Percentiles rank a stretch among this genome's conserved stretches.
Evolutionary conservation across 2,329 filamentous ascomycete species (phyloP).

Genomic region (Aureobasidium sp.): DNA sequence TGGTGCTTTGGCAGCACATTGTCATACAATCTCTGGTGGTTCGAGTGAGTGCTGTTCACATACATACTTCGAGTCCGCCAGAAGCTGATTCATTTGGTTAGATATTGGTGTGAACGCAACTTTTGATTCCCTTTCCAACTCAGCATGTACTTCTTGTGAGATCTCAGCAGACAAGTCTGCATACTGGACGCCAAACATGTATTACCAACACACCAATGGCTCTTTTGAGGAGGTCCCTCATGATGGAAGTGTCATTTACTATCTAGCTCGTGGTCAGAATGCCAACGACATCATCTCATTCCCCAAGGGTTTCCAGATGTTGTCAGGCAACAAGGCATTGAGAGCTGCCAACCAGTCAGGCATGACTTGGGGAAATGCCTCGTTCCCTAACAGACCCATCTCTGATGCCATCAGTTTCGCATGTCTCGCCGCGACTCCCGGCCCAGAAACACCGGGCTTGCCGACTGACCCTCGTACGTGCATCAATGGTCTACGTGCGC

Average conservation of each 20-base stretch:
- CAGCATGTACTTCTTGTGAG: slow-evolving; percentile 27
- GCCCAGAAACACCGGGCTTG: slow-evolving; percentile 26
- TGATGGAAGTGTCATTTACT: slow-evolving; percentile 25
- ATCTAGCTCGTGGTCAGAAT: slow-evolving; percentile 24
- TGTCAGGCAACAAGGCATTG: slow-evolving; percentile 29
- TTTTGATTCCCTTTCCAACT: slow-evolving; percentile 19
- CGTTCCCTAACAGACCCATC: slow-evolving; percentile 28
- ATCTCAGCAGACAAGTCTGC: slow-evolving; percentile 31
- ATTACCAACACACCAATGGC: slow-evolving; percentile 30
- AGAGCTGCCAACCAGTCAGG: slow-evolving; percentile 26
- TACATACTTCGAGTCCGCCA: background rate
- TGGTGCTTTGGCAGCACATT: slow-evolving; percentile 27
- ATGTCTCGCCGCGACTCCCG: slow-evolving; percentile 19
- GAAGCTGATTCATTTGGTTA: background rate
- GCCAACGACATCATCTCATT: slow-evolving; percentile 20
- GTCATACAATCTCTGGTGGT: slow-evolving; percentile 29
- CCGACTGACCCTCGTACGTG: slow-evolving; percentile 25
- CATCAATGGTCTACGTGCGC: slow-evolving; percentile 30
- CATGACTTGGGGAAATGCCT: slow-evolving; percentile 30
- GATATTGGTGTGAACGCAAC: slow-evolving; percentile 22
- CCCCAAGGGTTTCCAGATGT: slow-evolving; percentile 22
- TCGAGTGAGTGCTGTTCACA: slow-evolving; percentile 23
- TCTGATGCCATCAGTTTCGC: slow-evolving; percentile 28
- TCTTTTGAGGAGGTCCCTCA: slow-evolving; percentile 28
- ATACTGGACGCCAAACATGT: slow-evolving; percentile 33